Base-by-base conservation (phyloP, 1,139 yeast species). In the Suhomyces choctaworum region DNA sequence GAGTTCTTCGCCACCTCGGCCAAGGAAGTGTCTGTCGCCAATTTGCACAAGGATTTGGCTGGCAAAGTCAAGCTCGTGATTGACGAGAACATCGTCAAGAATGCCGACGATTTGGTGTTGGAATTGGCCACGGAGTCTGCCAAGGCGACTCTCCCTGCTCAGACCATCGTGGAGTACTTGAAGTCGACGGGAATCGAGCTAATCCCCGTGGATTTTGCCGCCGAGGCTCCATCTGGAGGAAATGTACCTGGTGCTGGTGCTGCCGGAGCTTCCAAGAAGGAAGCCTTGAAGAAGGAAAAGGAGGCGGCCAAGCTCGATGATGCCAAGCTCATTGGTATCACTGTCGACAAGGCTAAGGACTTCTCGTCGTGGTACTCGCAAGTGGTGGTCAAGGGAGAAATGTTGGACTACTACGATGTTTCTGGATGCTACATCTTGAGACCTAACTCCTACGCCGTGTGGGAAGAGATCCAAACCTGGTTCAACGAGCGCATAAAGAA, bases 281-380 rank as follows among this genome's bases (percentile, higher is more conserved):
- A 48, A 23, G 47, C 50, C 16, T 31, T 40, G 31, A 53, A 53
- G 46, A 46, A 48, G 41, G 71, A 66, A 34, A 68, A 69, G 47
- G 65, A 58, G 31, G 66, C 73, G 28, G 80, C 84, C 36, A 78
- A 78, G 48, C 64, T 84, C 48, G 94, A 84, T 47, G 96, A 88
- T 57, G 96, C 96, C 38, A 92, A 92, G 54, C 72, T 92, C 55
- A 88, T 92, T 51, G 98, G 98, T 62, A 90, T 94, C 59, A 94
- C 97, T 30, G 95, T 85, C 34, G 96, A 89, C 62, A 94, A 92
- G 70, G 76, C 82, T 44, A 73, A 79, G 54, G 98, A 94, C 59
- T 94, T 94, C 73, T 80, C 98, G 43, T 80, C 89, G 36, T 94
- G 99, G 99, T 94, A 92, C 71, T 89, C 90, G 48, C 97, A 94